These are phyloP conservation scores for Chaetomium cochliodes DNA, from an alignment of 495 filamentous ascomycete species.

Conservation along the genomic window DNA sequence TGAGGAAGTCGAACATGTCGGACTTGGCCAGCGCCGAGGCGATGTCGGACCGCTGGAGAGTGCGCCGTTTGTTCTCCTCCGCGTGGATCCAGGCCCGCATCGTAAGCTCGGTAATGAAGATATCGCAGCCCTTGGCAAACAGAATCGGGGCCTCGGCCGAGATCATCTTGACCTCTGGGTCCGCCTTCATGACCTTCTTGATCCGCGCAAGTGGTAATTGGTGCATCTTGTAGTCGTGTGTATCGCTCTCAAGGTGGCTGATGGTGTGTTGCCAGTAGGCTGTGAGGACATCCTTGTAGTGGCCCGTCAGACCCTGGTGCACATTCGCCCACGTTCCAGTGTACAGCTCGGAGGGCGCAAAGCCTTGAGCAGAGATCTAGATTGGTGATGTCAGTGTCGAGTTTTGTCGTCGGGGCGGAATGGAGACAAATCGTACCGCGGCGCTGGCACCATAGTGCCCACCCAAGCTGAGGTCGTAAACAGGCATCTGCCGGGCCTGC, in stretches of 20 bases:
- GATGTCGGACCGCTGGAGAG: slow-evolving; percentile 93
- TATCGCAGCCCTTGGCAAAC: slow-evolving; percentile 98
- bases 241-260: slow-evolving; percentile 87
- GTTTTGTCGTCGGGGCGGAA: background rate
- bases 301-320: slow-evolving; percentile 89
- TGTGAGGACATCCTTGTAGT: slow-evolving; percentile 93
- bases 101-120: slow-evolving; percentile 97
- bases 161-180: slow-evolving; percentile 99
- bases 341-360: slow-evolving; percentile 84
- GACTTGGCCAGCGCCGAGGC: slow-evolving; percentile 92
- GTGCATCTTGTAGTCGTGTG: slow-evolving; percentile 97
- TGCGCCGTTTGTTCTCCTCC: slow-evolving; percentile 96
- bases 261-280: slow-evolving; percentile 99
- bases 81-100: slow-evolving; percentile 99
- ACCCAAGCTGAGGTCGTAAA: slow-evolving; percentile 77
- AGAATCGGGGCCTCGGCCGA: slow-evolving; percentile 96
- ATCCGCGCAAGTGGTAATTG: slow-evolving; percentile 93
- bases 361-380: slow-evolving; percentile 62
- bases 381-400: slow-evolving; percentile 18
- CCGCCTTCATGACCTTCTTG: slow-evolving; percentile 99
- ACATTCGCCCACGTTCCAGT: slow-evolving; percentile 95
- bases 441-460: slow-evolving; percentile 92
- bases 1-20: slow-evolving; percentile 99
- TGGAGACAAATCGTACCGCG: slow-evolving; percentile 56
- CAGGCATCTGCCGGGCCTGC: slow-evolving; percentile 50